Evolutionary conservation across 768 basidiomycete genomes (phyloP), one percentile per base, ranked within the genome.

Genomic region (Pholiota microspora): DNA sequence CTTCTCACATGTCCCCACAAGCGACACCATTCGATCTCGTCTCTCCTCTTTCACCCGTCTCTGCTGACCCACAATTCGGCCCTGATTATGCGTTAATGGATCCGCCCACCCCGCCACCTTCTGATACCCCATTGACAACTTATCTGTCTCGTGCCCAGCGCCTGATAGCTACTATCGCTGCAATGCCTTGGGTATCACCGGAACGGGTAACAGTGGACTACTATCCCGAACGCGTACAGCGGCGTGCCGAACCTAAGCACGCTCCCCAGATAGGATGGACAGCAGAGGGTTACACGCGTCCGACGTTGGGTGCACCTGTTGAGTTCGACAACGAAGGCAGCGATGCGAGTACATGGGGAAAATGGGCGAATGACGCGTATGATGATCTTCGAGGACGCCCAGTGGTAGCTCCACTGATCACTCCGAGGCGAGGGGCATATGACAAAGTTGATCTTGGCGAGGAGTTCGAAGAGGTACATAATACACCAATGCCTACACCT

Each of bases 61-160:
- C 73, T 34, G 72, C 72, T 4, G 72, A 77, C 35, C 77, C 75
- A 3, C 69, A 67, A 15, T 75, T 69, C 10, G 75, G 71, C 3
- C 67, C 77, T 0, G 78, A 80, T 55, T 81, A 80, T 58, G 76
- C 71, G 24, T 78, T 78, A 57, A 79, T 82, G 78, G 69, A 72
- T 5, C 69, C 73, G 1, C 71, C 72, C 2, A 67, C 75, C n/a
- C 73, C 74, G 6, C 70, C 73, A 4, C 68, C 64, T 0, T 71
- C 76, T 9, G 68, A 71, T 9, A 58, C 59, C 9, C 71, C 73
- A 2, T 55, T 75, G 16, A 62, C 60, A 55, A 61, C 56, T n/a
- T 75, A 66, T 16, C 44, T 76, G 21, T 54, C 67, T 4, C 74
- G 74, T 3, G 6, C 78, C 16, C 64, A 67, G 5, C 63, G 69